phyloP scores from a whole-genome alignment of 148 eudicot genomes.

The Dianthus caryophyllus region DNA sequence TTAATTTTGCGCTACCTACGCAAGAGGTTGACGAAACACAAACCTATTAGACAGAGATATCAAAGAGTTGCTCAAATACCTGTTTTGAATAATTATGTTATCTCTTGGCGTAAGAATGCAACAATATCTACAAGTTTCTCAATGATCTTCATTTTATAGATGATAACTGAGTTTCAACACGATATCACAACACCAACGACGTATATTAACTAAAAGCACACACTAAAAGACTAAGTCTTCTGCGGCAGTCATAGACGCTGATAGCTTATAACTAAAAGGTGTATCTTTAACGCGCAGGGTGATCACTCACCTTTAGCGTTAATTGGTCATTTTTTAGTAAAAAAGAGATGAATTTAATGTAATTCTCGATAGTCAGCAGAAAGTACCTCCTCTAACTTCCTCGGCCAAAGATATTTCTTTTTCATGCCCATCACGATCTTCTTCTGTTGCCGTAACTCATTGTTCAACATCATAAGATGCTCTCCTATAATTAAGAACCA shows the following conservation, averaged over 20 bases:
- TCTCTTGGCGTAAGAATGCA: constrained; percentile 76
- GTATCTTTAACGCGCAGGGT: no score
- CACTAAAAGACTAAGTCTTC: no score
- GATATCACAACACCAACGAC: no score
- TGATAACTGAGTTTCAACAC: neutral
- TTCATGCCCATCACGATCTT: no score
- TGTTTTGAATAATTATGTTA: constrained; percentile 64
- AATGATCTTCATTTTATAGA: constrained; percentile 48
- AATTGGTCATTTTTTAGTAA: no score
- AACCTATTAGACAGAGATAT: neutral
- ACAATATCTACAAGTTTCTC: constrained; percentile 94
- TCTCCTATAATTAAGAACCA: constrained; percentile 52
- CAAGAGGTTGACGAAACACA: neutral
- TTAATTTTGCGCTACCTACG: neutral
- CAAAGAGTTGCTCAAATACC: constrained; percentile 36
- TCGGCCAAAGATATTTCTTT: constrained; percentile 93
- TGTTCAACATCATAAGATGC: constrained; percentile 61
- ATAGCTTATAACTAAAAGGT: no score
- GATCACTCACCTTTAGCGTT: no score
- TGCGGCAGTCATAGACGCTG: no score
- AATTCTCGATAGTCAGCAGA: neutral
- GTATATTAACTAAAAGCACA: no score
- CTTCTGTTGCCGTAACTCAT: constrained; percentile 84
- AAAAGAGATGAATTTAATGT: no score
- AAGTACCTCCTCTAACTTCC: constrained; percentile 81